A percentile compares a stretch with the other conserved stretches of the same genome.
Conservation (phyloP, 805 yeast species). For the Yamadazyma takamatsuzukensis region DNA sequence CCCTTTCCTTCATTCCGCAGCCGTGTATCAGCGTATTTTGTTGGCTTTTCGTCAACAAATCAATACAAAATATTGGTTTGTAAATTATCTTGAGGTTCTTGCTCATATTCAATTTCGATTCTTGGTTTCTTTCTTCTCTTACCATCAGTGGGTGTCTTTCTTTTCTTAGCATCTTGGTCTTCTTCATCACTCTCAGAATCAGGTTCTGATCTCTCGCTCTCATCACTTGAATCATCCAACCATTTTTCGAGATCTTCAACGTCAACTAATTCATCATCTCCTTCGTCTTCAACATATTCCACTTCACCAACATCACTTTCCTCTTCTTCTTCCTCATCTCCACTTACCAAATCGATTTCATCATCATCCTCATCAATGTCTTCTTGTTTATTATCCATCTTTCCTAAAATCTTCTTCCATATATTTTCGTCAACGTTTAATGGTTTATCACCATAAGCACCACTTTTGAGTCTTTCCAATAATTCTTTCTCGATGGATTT, state of each 20-base stretch:
- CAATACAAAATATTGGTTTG: slow-evolving; percentile 16
- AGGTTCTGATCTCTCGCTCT: slow-evolving; percentile 33
- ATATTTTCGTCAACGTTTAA: slow-evolving; percentile 92
- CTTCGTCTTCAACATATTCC: slow-evolving; percentile 89
- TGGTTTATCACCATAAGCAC: slow-evolving; percentile 98
- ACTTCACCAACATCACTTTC: slow-evolving; percentile 68
- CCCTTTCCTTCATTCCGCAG: too few species aligned
- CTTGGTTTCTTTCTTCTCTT: slow-evolving; percentile 39
- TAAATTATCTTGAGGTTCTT: slow-evolving; percentile 11
- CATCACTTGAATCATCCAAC: slow-evolving; percentile 51
- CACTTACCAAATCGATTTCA: slow-evolving; percentile 44
- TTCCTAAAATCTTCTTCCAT: slow-evolving; percentile 91
- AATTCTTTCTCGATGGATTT: slow-evolving; percentile 95
- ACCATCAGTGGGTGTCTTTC: slow-evolving; percentile 42
- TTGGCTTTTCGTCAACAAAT: too few species aligned
- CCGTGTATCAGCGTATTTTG: too few species aligned
- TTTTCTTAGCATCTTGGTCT: slow-evolving; percentile 30
- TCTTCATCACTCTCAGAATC: slow-evolving; percentile 33
- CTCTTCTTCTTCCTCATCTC: slow-evolving; percentile 21
- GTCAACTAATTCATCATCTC: slow-evolving; percentile 84
- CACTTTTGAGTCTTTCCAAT: slow-evolving; percentile 90
- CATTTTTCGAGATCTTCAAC: slow-evolving; percentile 91
- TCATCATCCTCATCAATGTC: slow-evolving; percentile 57
- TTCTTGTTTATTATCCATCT: slow-evolving; percentile 63
- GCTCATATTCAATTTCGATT: slow-evolving; percentile 82